Evolutionary conservation across 805 yeast genomes (phyloP), one percentile per base, ranked within the genome.

Genomic region (Suhomyces sp.): DNA sequence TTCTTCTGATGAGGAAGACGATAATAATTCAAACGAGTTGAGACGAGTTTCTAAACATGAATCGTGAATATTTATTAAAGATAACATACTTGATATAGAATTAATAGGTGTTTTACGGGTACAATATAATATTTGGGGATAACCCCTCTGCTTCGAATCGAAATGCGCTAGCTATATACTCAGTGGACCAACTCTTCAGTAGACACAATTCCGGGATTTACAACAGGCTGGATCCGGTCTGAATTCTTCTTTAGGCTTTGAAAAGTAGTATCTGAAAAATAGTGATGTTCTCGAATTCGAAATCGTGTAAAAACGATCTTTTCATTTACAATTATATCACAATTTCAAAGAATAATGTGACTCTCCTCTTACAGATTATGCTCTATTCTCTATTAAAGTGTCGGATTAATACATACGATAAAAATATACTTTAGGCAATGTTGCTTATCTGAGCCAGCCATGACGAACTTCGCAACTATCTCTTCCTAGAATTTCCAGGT

Each of bases 1-100:
- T 24, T 78, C 81, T 17, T 72, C 76, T 19, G 75, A 71, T 22
- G 77, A 72, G 2, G 74, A 67, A 13, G 69, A 60, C 19, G 64
- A 58, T 10, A 60, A 57, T 15, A 67, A 64, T 37, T 59, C 61
- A 43, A 70, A 72, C 51, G 74, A 65, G 56, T 68, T 79, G 46
- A 68, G 77, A 43, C 73, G 83, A 53, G 79, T 55, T 13, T 49
- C 54, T 20, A 55, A 46, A 50, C 55, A 52, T 46, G 49, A 48
- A 13, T 43, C 33, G n/a, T 41, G 21, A 41, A 31, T 31, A 31
- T 31, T n/a, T 31, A 31, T 31, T 31, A 6, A n/a, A 31, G 9
- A 37, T 6, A 37, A 17, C 41, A 17, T 37, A 13, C 41, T 37
- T 37, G 41, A 19, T 9, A n/a, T 37, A 37, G 19, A n/a, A 37